Conservation (phyloP, 2,329 filamentous ascomycete genomes). For the Plenodomus lindquistii region DNA sequence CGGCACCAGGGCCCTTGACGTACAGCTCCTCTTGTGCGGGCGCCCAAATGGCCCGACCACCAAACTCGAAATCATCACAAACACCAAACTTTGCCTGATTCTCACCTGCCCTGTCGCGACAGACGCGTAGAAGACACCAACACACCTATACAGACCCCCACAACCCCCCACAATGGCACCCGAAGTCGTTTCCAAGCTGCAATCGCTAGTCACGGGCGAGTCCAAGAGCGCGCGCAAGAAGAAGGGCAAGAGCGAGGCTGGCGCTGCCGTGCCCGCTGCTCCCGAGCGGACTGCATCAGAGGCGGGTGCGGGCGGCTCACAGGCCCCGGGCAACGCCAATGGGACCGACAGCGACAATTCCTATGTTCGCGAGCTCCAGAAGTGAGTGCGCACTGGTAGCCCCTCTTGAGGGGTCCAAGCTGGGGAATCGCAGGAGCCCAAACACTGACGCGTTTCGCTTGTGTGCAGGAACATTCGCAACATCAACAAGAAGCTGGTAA, state of each 20-base stretch:
- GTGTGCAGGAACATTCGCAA: conserved; percentile 79
- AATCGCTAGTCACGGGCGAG: conserved; percentile 61
- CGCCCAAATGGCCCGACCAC: neutral
- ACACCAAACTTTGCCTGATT: neutral
- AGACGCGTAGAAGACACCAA: neutral
- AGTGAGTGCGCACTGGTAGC: conserved; percentile 61
- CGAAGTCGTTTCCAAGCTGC: conserved; percentile 65
- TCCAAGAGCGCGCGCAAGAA: conserved; percentile 59
- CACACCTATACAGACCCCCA: neutral
- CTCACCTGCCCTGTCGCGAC: neutral
- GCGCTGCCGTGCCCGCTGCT: conserved; percentile 49
- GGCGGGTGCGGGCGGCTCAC: conserved; percentile 33
- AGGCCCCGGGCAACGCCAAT: conserved; percentile 51
- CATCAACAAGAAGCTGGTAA: conserved; percentile 90
- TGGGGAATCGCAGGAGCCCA: conserved; percentile 1
- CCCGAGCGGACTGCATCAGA: conserved; percentile 41
- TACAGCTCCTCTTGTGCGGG: neutral
- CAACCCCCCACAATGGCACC: conserved; percentile 47
- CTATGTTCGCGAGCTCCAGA: conserved; percentile 86
- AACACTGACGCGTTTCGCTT: conserved; percentile 21
- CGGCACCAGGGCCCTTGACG: neutral
- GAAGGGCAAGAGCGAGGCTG: conserved; percentile 51
- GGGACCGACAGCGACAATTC: conserved; percentile 71
- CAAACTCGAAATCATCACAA: neutral
- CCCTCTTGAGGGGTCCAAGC: neutral